Base-by-base conservation (phyloP, 139 green algal genomes). In the Auxenochlorella protothecoides region DNA sequence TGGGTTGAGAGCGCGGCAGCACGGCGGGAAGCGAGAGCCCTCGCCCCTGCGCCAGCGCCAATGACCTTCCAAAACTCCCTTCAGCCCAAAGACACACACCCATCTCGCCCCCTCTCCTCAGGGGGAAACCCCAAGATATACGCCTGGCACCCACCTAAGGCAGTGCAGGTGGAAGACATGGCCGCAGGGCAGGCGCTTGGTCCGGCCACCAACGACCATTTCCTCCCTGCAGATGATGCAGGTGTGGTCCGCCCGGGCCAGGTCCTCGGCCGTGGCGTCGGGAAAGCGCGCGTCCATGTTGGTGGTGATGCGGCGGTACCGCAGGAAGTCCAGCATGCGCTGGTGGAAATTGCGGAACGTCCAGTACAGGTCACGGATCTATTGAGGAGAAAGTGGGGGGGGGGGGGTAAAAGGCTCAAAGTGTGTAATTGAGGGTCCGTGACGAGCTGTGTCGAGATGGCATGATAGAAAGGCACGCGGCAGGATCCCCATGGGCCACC, bases 181-280 rank as follows among this genome's bases (percentile, higher is more conserved):
- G 15, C 81, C 79, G 76, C 95, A 99, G 55, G 79, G 70, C 64
- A 99, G 87, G 79, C 93, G 92, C 86, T 99, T 99, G 82, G 91
- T 91, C 61, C 63, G 64, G 6, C 69, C 52, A 68, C 57, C 59
- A 59, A 57, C 63, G 27, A 59, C 69, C 92, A 97, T 96, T 72
- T 97, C 92, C 70, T 97, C 92, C 5, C 92, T 79, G 86, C 95
- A 99, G 76, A 99, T 96, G 82, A 98, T 97, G 89, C 95, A 99
- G 64, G 91, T 85, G 59, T 84, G 82, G 76, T 98, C 92, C 53
- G 81, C 86, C 53, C 89, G 85, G 55, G 75, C 75, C 71, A 99
- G 78, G 75, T 99, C 95, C 68, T 96, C 93, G 15, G 79, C 64
- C 0, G 78, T 92, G 5, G 91, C 92, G 66, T 98, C 91, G 3